Conservation (phyloP, 495 filamentous ascomycete species). For the Aspergillus incahuasiensis region DNA sequence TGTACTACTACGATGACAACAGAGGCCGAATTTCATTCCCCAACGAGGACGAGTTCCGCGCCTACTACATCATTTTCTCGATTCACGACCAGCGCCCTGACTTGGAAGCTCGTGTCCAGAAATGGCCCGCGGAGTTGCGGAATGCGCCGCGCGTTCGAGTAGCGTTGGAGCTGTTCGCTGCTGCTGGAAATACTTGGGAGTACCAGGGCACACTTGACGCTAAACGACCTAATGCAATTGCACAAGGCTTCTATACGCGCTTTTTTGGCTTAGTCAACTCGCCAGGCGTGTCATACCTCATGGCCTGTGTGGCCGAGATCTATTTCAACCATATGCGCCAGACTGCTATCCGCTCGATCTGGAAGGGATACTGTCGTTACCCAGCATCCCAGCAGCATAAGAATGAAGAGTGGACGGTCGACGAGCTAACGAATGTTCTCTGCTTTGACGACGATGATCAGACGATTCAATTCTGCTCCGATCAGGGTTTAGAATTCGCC, state of each 20-base stretch:
- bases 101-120: conserved; percentile 68
- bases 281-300: conserved; percentile 72
- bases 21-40: conserved; percentile 45
- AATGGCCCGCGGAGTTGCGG: conserved; percentile 58
- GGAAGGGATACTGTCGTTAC: conserved; percentile 48
- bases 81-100: conserved; percentile 65
- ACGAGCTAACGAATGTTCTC: conserved; percentile 59
- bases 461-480: conserved; percentile 62
- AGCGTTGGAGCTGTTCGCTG: conserved; percentile 65
- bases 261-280: conserved; percentile 75
- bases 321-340: conserved; percentile 81
- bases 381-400: conserved; percentile 60
- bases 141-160: conserved; percentile 54
- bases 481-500: conserved; percentile 60
- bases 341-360: conserved; percentile 67
- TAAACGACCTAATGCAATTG: conserved; percentile 47
- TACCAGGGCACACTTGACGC: conserved; percentile 60
- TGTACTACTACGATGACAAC: conserved; percentile 83
- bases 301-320: conserved; percentile 90
- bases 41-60: conserved; percentile 87
- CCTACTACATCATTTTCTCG: conserved; percentile 84
- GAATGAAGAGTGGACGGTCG: conserved; percentile 70
- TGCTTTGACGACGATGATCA: conserved; percentile 71
- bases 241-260: conserved; percentile 59
- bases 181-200: conserved; percentile 61